Percentiles rank a stretch among this genome's conserved stretches.
Evolutionary conservation across 139 green algal genomes (phyloP).

Genomic region (Pleodorina starrii): DNA sequence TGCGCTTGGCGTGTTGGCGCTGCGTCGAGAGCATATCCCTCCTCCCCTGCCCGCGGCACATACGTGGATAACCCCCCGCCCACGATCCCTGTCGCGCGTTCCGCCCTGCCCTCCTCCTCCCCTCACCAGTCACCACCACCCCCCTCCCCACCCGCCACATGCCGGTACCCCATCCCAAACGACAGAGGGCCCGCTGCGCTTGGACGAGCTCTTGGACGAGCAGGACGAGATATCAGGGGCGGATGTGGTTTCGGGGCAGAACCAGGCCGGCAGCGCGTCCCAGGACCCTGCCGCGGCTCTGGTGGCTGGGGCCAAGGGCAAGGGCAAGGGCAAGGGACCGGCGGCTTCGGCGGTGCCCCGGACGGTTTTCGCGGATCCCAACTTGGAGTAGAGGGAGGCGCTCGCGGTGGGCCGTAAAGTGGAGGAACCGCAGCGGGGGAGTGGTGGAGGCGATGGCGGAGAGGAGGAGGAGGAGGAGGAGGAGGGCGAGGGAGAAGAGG

Average conservation of each 20-base stretch:
- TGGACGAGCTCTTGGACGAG: neutral
- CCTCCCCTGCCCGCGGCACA: no score
- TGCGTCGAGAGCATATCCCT: no score
- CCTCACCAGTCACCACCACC: neutral
- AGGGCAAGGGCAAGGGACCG: neutral
- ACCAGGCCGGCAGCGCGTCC: no score
- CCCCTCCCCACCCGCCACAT: no score
- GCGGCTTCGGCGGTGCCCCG: neutral
- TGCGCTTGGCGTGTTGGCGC: no score
- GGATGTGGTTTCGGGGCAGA: neutral
- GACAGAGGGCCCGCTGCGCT: slow-evolving; percentile 9
- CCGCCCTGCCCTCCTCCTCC: neutral
- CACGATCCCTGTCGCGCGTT: no score
- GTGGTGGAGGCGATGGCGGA: neutral
- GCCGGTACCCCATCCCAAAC: no score
- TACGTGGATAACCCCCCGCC: no score
- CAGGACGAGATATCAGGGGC: neutral
- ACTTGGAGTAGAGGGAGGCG: slow-evolving; percentile 13
- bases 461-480: neutral
- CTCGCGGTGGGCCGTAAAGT: neutral
- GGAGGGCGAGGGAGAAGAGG: neutral
- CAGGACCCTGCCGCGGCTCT: no score
- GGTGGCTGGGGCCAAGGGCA: no score
- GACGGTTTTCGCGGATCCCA: slow-evolving; percentile 29
- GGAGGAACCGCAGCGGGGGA: neutral